Base-by-base conservation (phyloP, 2,329 filamentous ascomycete genomes). In the Pseudogymnoascus sp. region DNA sequence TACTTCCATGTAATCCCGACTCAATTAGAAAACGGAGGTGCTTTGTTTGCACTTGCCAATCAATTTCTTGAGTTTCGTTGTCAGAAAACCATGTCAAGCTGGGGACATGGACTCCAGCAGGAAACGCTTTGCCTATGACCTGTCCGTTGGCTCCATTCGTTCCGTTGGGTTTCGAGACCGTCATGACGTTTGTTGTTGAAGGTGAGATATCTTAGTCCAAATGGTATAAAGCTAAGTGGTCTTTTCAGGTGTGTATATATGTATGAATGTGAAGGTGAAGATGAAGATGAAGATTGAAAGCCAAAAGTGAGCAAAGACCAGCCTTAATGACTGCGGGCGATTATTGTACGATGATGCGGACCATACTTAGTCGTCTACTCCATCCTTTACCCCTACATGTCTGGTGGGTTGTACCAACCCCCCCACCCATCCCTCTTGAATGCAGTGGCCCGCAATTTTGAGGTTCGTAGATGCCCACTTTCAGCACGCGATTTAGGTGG, bases 1-100 rank as follows among this genome's bases (percentile, higher is more conserved):
- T 63, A 68, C 67, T 67, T 31, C 67, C 67, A n/a, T 68, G 67
- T 38, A 68, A 35, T 11, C 65, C 67, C 11, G 67, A 68, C 26
- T 65, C 60, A 33, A 68, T 66, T 15, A 68, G 33, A 26, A 68
- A 68, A 19, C 61, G 62, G 13, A 68, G 23, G 40, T 68, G 67
- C 59, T 65, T 65, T 42, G 21, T 62, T 57, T 68, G 67, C 5
- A 64, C 61, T 4, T 65, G 64, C 67, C 67, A 68, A 35, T 67
- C 67, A 40, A 68, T 66, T 36, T 68, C 65, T 63, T 68, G 67
- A 13, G 38, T 59, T 4, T 61, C 6, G 36, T 38, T 53, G 23
- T 67, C 64, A 17, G 23, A 21, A 60, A 68, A 68, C 64, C 64
- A 68, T 21, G 67, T 68, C 40, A 68, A 66, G 38, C 63, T 65